Evolutionary conservation across 306 rosid genomes (phyloP).

Genomic region (Castanea mollissima): DNA sequence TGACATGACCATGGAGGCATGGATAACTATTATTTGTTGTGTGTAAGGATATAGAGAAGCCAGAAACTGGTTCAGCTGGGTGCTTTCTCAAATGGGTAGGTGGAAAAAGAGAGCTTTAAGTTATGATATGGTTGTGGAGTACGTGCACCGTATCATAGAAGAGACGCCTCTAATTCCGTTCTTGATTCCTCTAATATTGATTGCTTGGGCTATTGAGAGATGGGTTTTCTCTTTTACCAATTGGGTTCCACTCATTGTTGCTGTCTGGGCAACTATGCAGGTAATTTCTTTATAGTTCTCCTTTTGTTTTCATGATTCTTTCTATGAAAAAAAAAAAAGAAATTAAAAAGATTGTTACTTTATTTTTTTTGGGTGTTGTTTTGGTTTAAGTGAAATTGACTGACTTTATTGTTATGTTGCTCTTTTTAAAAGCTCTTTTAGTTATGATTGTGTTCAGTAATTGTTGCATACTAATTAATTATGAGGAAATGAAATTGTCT

Average conservation of each 20-base stretch:
- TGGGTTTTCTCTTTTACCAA: slow-evolving; percentile 82
- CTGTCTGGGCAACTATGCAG: slow-evolving; percentile 87
- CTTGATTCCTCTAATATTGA: slow-evolving; percentile 60
- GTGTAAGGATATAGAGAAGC: background rate
- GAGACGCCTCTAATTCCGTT: slow-evolving; percentile 60
- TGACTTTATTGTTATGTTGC: background rate
- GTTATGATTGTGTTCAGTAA: background rate
- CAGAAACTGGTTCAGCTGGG: slow-evolving; percentile 1
- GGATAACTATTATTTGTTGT: background rate
- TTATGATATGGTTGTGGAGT: slow-evolving; percentile 50
- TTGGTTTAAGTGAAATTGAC: background rate
- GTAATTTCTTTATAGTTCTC: slow-evolving; percentile 23
- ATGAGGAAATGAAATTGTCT: background rate
- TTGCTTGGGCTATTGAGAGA: slow-evolving; percentile 78
- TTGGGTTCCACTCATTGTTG: slow-evolving; percentile 78
- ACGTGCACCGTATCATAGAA: slow-evolving; percentile 39
- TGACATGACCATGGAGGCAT: background rate
- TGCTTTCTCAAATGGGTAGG: slow-evolving; percentile 49
- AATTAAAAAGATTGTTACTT: background rate
- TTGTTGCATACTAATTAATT: background rate
- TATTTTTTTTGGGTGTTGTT: background rate
- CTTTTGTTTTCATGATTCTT: background rate
- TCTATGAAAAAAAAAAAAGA: background rate
- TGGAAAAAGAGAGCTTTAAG: slow-evolving; percentile 29
- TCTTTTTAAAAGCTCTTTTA: background rate